Evolutionary conservation across 441 rosid species (phyloP).

Genomic region (Iberis amara): DNA sequence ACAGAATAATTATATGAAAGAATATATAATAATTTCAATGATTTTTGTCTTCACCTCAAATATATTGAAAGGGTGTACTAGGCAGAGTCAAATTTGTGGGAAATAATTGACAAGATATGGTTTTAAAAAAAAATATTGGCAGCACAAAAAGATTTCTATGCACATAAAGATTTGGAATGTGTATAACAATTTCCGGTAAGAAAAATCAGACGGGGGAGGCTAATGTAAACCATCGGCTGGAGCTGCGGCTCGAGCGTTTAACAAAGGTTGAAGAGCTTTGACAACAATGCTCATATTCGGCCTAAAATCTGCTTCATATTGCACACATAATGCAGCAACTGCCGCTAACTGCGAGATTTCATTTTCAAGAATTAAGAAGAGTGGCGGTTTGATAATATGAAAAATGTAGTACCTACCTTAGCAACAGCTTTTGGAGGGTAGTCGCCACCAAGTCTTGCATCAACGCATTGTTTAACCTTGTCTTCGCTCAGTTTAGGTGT

Average conservation of each 20-base stretch:
- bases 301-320: constrained; percentile 92
- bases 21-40: background rate
- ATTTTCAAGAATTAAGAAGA: background rate
- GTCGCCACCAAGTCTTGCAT: constrained; percentile 63
- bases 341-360: constrained; percentile 71
- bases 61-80: background rate
- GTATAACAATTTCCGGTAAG: no score
- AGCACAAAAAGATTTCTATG: background rate
- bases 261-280: constrained; percentile 85
- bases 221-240: constrained; percentile 54
- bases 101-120: background rate
- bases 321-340: constrained; percentile 93
- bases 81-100: background rate
- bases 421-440: constrained; percentile 81
- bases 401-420: constrained; percentile 34
- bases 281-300: constrained; percentile 98
- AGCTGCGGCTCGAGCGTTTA: constrained; percentile 69
- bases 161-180: background rate
- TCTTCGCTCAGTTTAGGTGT: constrained; percentile 75
- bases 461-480: constrained; percentile 68
- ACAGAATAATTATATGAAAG: background rate
- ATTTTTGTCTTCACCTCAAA: background rate
- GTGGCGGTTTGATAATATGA: background rate
- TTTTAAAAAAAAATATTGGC: no score
- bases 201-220: background rate